Conservation (phyloP, 2,329 filamentous ascomycete species). For the Colletotrichum sp. region DNA sequence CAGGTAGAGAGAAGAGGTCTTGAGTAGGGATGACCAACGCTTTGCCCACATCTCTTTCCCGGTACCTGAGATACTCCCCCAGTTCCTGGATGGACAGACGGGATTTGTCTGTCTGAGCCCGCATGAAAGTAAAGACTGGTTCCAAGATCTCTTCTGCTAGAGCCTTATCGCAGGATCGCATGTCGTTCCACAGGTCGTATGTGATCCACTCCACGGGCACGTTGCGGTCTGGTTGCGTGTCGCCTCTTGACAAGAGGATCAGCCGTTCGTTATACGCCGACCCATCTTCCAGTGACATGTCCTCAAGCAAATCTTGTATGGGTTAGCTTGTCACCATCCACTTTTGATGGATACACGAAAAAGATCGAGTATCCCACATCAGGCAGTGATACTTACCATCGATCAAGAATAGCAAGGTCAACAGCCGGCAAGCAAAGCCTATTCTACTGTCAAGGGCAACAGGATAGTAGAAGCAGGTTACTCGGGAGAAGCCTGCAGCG, state of each 20-base stretch:
- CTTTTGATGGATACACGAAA: not conserved
- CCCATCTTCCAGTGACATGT: not conserved
- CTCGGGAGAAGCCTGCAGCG: not conserved
- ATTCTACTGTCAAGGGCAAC: not conserved
- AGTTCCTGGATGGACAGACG: not conserved
- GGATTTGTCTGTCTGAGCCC: not conserved
- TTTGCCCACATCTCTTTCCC: conserved; percentile 1
- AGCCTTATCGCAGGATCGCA: not conserved
- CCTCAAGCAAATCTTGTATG: not conserved
- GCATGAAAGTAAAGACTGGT: not conserved
- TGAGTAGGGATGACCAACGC: not conserved
- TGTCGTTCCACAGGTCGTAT: not conserved
- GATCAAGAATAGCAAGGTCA: not conserved
- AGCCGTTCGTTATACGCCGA: not conserved
- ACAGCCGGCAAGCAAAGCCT: not conserved
- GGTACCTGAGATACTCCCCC: not conserved
- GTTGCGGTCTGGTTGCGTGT: not conserved
- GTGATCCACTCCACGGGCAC: not conserved
- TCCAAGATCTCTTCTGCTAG: not conserved
- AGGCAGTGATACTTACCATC: not conserved
- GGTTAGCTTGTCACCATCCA: not conserved
- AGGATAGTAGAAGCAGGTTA: not conserved
- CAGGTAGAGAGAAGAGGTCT: accelerated
- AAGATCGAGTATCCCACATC: not conserved
- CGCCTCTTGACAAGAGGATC: not conserved